Evolutionary conservation across 2,329 filamentous ascomycete genomes (phyloP).

Genomic region (Penicillium griseofulvum): DNA sequence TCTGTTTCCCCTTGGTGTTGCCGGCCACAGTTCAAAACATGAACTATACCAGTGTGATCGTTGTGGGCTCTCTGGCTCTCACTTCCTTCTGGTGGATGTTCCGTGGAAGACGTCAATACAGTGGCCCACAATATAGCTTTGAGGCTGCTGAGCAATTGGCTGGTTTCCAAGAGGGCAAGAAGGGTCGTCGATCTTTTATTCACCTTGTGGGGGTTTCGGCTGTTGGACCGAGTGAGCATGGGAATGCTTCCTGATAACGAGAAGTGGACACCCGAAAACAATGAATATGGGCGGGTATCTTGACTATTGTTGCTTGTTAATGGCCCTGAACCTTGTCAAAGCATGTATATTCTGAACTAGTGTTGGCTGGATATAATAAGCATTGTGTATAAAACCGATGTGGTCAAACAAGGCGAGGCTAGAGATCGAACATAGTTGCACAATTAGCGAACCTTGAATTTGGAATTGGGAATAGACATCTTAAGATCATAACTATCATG

Average conservation of each 20-base stretch:
- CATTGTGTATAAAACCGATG: not conserved
- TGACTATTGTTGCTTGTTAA: not conserved
- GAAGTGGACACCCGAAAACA: not conserved
- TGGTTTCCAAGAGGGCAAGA: conserved; percentile 31
- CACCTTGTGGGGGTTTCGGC: conserved; percentile 8
- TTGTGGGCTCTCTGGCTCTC: conserved; percentile 35
- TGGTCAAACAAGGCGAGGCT: not conserved
- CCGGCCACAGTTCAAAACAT: conserved; percentile 50
- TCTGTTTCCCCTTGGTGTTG: conserved; percentile 56
- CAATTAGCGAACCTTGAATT: not conserved
- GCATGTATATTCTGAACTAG: not conserved
- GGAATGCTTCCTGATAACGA: conserved; percentile 1
- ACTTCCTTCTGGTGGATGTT: conserved; percentile 37
- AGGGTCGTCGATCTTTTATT: conserved; percentile 17
- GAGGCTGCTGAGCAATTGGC: conserved; percentile 56
- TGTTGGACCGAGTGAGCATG: not conserved
- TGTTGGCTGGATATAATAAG: not conserved
- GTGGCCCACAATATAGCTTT: conserved; percentile 43
- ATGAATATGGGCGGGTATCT: not conserved
- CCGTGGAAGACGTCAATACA: conserved; percentile 30
- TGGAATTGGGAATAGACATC: not conserved
- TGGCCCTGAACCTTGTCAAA: not conserved
- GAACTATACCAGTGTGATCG: conserved; percentile 52
- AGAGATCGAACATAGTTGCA: not conserved
- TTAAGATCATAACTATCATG: conserved; percentile 15